phyloP scores from a whole-genome alignment of 202 grass and related monocot genomes.

The Panicum hallii region DNA sequence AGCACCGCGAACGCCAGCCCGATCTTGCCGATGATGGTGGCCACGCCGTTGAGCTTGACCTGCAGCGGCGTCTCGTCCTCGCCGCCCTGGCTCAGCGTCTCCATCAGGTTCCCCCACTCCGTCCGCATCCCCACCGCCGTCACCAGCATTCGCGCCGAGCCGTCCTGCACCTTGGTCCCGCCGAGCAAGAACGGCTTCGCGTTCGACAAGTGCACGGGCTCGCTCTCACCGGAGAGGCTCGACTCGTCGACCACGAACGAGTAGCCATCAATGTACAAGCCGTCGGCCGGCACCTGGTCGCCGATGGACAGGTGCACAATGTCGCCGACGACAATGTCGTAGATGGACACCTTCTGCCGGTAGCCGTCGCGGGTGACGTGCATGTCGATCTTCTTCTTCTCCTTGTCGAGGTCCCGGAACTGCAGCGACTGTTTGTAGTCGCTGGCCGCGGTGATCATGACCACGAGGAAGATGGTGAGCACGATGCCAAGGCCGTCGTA shows the following conservation, averaged over 20 bases:
- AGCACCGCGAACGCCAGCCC: constrained; percentile 78
- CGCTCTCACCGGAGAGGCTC: constrained; percentile 83
- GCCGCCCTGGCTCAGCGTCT: constrained; percentile 82
- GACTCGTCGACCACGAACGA: constrained; percentile 86
- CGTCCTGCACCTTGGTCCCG: constrained; percentile 98
- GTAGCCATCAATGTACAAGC: constrained; percentile 81
- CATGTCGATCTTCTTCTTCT: constrained; percentile 98
- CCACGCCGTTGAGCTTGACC: constrained; percentile 97
- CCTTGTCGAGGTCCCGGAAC: constrained; percentile 88
- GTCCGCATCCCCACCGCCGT: constrained; percentile 92
- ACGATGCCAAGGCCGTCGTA: constrained; percentile 91
- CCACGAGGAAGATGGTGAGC: constrained; percentile 80
- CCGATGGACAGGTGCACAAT: constrained; percentile 89
- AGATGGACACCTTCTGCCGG: constrained; percentile 88
- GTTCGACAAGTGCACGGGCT: constrained; percentile 68
- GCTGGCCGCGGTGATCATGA: constrained; percentile 82
- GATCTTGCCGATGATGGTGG: constrained; percentile 97
- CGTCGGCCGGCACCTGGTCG: constrained; percentile 90
- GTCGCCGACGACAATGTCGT: constrained; percentile 89
- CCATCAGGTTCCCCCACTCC: constrained; percentile 95
- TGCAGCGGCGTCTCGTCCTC: constrained; percentile 97
- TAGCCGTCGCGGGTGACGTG: constrained; percentile 87
- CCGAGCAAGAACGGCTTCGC: constrained; percentile 81
- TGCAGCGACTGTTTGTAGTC: constrained; percentile 95
- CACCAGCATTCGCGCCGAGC: constrained; percentile 80